Percentiles rank a stretch among this genome's conserved stretches.
phyloP scores from a whole-genome alignment of 1,139 yeast species.

The Suhomyces terraborum region DNA sequence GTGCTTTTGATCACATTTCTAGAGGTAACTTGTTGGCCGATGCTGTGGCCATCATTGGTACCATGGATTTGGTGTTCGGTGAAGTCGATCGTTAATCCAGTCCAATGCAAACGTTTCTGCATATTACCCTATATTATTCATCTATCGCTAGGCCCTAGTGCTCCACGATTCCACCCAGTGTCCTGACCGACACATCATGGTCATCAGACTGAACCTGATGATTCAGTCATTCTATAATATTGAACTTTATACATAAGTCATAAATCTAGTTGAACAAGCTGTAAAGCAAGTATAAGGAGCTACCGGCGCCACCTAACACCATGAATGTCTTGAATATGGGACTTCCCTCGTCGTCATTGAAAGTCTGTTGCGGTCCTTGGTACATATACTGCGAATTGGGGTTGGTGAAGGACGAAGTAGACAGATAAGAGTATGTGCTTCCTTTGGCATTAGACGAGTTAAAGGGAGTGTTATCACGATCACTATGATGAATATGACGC shows the following conservation, averaged over 20 bases:
- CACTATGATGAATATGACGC: slow-evolving; percentile 34
- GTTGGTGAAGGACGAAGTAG: slow-evolving; percentile 3
- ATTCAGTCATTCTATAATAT: slow-evolving; percentile 11
- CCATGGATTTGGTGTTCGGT: slow-evolving; percentile 93
- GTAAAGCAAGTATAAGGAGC: slow-evolving; percentile 32
- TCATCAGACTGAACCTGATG: slow-evolving; percentile 4
- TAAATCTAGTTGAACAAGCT: slow-evolving; percentile 8
- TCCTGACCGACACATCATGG: slow-evolving; percentile 2
- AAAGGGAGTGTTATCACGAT: slow-evolving; percentile 9
- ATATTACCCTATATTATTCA: not conserved
- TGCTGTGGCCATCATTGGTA: slow-evolving; percentile 92
- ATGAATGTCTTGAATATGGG: slow-evolving; percentile 25
- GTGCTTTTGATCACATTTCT: slow-evolving; percentile 82
- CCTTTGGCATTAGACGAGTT: not conserved
- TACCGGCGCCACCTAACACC: slow-evolving; percentile 35
- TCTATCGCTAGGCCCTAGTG: slow-evolving; percentile 1
- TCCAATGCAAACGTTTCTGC: slow-evolving; percentile 1
- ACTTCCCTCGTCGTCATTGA: slow-evolving; percentile 24
- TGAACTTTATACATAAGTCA: slow-evolving; percentile 10
- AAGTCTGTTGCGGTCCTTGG: slow-evolving; percentile 27
- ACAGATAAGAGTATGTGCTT: not conserved
- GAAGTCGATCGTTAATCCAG: slow-evolving; percentile 77
- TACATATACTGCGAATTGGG: slow-evolving; percentile 34
- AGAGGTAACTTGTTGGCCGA: slow-evolving; percentile 89
- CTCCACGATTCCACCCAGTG: slow-evolving; percentile 1